phyloP scores from a whole-genome alignment of 352 stramenopile species.

The Globisporangium solare region DNA sequence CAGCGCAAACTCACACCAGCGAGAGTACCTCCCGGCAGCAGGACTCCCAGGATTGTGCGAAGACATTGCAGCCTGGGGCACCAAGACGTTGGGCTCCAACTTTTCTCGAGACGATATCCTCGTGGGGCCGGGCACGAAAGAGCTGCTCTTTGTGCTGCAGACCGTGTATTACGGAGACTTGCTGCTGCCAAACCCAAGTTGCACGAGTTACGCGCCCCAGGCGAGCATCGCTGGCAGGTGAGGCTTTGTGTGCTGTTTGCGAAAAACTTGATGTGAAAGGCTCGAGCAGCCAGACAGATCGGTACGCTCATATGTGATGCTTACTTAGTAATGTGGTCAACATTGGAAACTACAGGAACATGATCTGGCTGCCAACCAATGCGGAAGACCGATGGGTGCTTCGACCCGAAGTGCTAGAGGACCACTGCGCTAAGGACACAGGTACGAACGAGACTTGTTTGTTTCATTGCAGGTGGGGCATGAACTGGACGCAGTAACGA shows the following conservation, averaged over 20 bases:
- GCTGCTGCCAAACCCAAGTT: constrained; percentile 80
- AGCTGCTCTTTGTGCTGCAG: constrained; percentile 86
- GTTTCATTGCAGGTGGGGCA: no score
- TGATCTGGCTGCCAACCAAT: constrained; percentile 84
- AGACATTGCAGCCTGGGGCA: constrained; percentile 74
- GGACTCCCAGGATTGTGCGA: constrained; percentile 67
- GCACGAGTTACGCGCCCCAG: constrained; percentile 82
- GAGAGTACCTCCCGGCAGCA: constrained; percentile 80
- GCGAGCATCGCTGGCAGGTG: constrained; percentile 80
- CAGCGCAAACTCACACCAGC: constrained; percentile 75
- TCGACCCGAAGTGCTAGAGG: constrained; percentile 75
- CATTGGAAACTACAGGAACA: constrained; percentile 48
- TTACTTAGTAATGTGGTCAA: constrained; percentile 3
- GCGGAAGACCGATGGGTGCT: constrained; percentile 79
- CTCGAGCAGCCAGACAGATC: neutral
- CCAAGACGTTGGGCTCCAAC: constrained; percentile 42
- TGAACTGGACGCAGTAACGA: neutral
- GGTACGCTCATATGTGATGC: constrained; percentile 7
- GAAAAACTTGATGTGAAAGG: neutral
- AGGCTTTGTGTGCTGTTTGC: neutral
- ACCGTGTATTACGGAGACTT: constrained; percentile 86
- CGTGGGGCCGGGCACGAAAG: constrained; percentile 85
- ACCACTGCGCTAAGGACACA: constrained; percentile 72
- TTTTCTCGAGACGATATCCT: constrained; percentile 80
- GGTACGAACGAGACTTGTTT: constrained; percentile 25